Evolutionary conservation across 192 early-diverging fungal genomes (phyloP), one percentile per base, ranked within the genome.

Genomic region (Coemansia pectinata): DNA sequence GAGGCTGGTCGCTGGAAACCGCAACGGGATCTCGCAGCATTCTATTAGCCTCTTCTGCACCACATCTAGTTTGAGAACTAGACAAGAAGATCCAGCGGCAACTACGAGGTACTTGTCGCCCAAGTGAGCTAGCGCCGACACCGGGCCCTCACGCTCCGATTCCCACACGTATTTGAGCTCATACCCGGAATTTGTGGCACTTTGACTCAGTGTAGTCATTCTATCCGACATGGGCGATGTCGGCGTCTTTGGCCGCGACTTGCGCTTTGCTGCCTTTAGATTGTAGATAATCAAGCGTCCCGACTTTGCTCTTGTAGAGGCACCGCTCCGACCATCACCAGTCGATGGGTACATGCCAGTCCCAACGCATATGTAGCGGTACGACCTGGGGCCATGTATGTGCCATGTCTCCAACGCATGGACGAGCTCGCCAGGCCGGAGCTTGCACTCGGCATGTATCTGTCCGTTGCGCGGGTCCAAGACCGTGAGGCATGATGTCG

Each of bases 111-210:
- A 82, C 44, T 72, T 67, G 48, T 74, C 80, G 31, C 75, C 72
- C 39, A 82, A 39, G 38, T 69, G 70, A 1, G 75, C 72, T 36
- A 82, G 45, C 4, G 80, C 80, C 23, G 48, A 33, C 12, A 82
- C 75, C 29, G 74, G 62, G 2, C 62, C 66, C 7, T 19, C 25
- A 11, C 80, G 70, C 52, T 62, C 71, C 3, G 80, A 82, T 47
- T 77, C 80, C 80, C 80, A 82, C 27, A 77, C 72, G 45, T 71
- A 77, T 10, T 67, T 69, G n/a, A 82, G 75, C 65, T 76, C 79
- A 19, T 70, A 77, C 27, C 47, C 58, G 7, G 61, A 38, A 15
- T 27, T n/a, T 19, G 3, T 9, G 19, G 1, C 1, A 2, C 36
- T 48, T 25, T 39, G 50, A 23, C 41, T 14, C 19, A 38, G 10